Conservation (phyloP, 805 yeast species). For the Lachancea cidri region DNA sequence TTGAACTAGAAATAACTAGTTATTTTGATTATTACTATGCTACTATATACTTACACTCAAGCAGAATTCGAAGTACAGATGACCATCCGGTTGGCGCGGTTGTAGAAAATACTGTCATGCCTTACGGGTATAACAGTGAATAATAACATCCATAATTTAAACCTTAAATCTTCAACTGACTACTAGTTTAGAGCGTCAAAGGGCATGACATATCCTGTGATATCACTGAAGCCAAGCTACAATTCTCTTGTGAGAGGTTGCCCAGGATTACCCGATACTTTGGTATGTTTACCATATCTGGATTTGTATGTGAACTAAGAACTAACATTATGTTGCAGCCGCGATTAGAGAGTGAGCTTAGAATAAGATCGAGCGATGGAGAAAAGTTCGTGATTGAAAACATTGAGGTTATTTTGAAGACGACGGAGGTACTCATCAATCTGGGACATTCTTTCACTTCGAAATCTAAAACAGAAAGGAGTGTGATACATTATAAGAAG, state of each 20-base stretch:
- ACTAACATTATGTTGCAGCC: conserved; percentile 35
- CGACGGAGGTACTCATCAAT: conserved; percentile 44
- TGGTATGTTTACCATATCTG: conserved; percentile 25
- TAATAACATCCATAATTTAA: too few relatives aligned
- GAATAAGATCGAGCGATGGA: conserved; percentile 48
- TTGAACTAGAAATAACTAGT: too few relatives aligned
- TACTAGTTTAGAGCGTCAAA: too few relatives aligned
- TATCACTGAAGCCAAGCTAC: conserved; percentile 45
- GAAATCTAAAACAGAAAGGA: conserved; percentile 23
- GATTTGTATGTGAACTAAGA: neutral
- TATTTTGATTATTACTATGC: too few relatives aligned
- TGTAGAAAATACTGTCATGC: too few relatives aligned
- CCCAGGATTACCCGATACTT: conserved; percentile 61
- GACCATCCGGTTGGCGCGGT: too few relatives aligned
- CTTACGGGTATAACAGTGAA: too few relatives aligned
- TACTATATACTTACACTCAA: too few relatives aligned
- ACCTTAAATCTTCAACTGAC: too few relatives aligned
- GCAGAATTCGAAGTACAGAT: too few relatives aligned
- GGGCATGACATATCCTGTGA: conserved; percentile 28
- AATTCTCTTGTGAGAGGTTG: conserved; percentile 55
- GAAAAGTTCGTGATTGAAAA: conserved; percentile 43
- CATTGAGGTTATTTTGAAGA: conserved; percentile 44
- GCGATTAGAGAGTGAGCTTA: conserved; percentile 51
- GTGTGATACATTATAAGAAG: conserved; percentile 30
- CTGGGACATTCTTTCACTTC: conserved; percentile 17